phyloP scores from a whole-genome alignment of 805 yeast species.

The Kazachstania psychrophila region DNA sequence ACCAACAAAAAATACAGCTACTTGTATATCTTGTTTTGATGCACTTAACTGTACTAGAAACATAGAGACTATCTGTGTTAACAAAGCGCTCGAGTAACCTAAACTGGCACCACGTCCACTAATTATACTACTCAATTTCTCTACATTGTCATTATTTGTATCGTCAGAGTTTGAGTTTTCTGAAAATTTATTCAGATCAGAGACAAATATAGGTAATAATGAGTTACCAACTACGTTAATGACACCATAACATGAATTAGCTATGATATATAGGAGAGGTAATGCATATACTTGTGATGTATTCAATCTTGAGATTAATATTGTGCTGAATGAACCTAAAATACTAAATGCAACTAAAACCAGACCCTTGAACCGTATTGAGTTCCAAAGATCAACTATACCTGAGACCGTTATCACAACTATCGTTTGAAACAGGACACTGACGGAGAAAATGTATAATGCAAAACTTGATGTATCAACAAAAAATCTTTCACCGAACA shows the following conservation, averaged over 20 bases:
- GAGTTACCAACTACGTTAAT: conserved; percentile 76
- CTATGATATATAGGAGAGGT: conserved; percentile 46
- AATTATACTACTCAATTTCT: conserved; percentile 40
- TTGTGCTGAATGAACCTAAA: conserved; percentile 49
- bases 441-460: conserved; percentile 58
- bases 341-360: conserved; percentile 49
- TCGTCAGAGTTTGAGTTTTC: background rate
- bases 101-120: conserved; percentile 64
- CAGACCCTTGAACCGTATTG: conserved; percentile 42
- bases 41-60: conserved; percentile 29
- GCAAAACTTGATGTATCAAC: conserved; percentile 71
- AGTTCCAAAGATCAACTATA: conserved; percentile 47
- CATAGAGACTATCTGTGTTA: conserved; percentile 57
- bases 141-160: conserved; percentile 11
- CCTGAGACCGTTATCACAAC: conserved; percentile 68
- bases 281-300: conserved; percentile 26
- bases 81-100: conserved; percentile 60
- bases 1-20: conserved; percentile 57
- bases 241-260: conserved; percentile 67
- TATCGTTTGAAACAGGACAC: conserved; percentile 65
- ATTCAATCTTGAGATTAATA: conserved; percentile 32
- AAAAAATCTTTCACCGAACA: conserved; percentile 37
- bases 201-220: conserved; percentile 51
- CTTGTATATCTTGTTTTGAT: conserved; percentile 33
- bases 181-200: conserved; percentile 29